Evolutionary conservation across 2,329 filamentous ascomycete species (phyloP), one percentile per base, ranked within the genome.

Genomic region (Ophiocordyceps camponoti-leonardi): DNA sequence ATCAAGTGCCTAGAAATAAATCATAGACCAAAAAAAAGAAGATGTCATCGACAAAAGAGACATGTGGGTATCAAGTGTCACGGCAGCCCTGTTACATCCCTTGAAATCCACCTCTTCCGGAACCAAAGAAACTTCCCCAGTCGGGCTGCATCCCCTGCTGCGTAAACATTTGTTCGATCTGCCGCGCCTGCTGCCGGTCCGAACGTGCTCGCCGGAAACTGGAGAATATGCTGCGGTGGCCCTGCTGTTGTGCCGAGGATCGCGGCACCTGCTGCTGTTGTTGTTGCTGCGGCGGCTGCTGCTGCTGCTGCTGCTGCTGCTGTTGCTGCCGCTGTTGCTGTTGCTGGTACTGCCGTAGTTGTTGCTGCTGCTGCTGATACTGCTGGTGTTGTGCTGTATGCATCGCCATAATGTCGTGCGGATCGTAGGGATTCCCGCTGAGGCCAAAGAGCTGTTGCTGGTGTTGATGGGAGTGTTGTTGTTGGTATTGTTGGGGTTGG

Each of bases 101-200:
- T 54, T 66, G 64, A 54, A 66, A 66, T 53, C 61, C 60, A 51
- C 63, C 62, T 52, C 63, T 54, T 49, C 64, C 64, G 47, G 62
- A 63, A 44, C 66, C 65, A 54, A 70, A 67, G 51, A 69, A 65
- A 53, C 66, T 63, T 44, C 64, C 64, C 64, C 67, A 71, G 47
- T 70, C 66, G 30, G 63, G 59, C 49, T 63, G 61, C 58, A 67
- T 68, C 48, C 60, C 63, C 49, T 67, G 62, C 46, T 67, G 62
- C 45, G 66, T 66, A 58, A 73, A 65, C 57, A 73, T 68, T 35
- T 71, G 68, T 46, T 72, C 67, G 50, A 72, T 68, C 35, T 68
- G 62, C 48, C 58, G 56, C 50, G 63, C 62, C 48, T 59, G 56
- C 39, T 58, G 57, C 28, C 56, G 53, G 8, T 56, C 54, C 13